Base-by-base conservation (phyloP, 306 rosid species). In the Glycine tomentella region DNA sequence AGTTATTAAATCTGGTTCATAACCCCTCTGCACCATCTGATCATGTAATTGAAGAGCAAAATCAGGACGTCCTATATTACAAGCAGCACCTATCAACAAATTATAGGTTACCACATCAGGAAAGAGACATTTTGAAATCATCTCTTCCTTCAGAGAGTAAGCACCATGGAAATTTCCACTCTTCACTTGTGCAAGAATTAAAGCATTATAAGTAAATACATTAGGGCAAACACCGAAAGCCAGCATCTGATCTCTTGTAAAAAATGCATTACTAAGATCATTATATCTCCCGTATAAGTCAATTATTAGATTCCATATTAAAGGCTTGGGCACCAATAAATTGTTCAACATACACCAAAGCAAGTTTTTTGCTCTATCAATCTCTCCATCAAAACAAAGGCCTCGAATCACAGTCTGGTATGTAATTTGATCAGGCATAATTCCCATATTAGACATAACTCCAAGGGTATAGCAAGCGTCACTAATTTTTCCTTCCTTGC, bases 41-140 rank as follows among this genome's bases (percentile, higher is more conserved):
- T 87, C 84, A 58, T 64, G 66, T 46, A 95, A 68, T 45, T 64
- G 75, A 76, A 65, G 73, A 38, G 93, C 93, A 48, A 77, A 81
- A 63, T 45, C 44, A 55, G 77, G 80, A 72, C 48, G 77, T 58
- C 93, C 90, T 33, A 40, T 7, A 78, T 79, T 82, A 86, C 90
- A 88, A 77, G 92, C 92, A 70, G 86, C 88, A 2, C 93, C 90
- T 69, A 92, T 90, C 92, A 95, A 89, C 83, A 95, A 75, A 86
- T 91, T 95, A 80, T 91, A 95, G 15, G 98, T 91, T 66, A 95
- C 92, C 15, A 86, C 85, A 68, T 95, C 94, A 76, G 98, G 98
- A 72, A 2, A 84, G 73, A 87, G 72, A 80, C 90, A 92, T 40
- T 67, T 74, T 33, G 58, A 63, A 74, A 62, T 75, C 97, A 95